Evolutionary conservation across 73 alveolate genomes (phyloP), one percentile per base, ranked within the genome.

Genomic region (Paramecium sonneborni): DNA sequence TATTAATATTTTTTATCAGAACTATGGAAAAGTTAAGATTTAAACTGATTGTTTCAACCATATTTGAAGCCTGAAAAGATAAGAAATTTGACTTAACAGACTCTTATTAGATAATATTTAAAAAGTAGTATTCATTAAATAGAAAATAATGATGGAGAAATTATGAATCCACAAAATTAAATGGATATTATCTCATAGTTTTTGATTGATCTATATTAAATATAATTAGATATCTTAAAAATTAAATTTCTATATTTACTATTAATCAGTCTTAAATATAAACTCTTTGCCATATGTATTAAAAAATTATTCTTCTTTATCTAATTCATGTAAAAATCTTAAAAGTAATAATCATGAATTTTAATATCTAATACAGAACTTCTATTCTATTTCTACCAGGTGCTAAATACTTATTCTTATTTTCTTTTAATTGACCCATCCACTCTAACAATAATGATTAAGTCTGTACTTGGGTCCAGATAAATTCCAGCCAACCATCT

Each of bases 41-140:
- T 35, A 35, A 35, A 4, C 43, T 35, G 2, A 35, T 35, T 35
- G n/a, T 35, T 35, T 35, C 43, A 35, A 35, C 43, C 6, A 35
- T 35, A 35, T 35, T 35, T 35, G 43, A 35, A 6, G 2, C 43
- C 43, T 4, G 43, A 35, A 35, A 35, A 35, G 43, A 35, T 35
- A 35, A 35, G 6, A 35, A 6, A 35, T 35, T 35, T 35, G 43
- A 35, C 43, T 35, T 35, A 35, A 35, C 6, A 35, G 43, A 35
- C 99, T 20, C 97, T 97, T 91, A 95, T 92, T 68, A 99, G 99
- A 41, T 86, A 93, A 86, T 72, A 93, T 76, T 99, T 97, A 84
- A 96, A 95, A 70, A 99, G 97, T 34, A 92, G 97, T 41, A 95
- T 92, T 90, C 93, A 92, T 46, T 93, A 93, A 72, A 97, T 97